Evolutionary conservation across 495 filamentous ascomycete species (phyloP), one percentile per base, ranked within the genome.

Genomic region (Penicillium samsonianum): DNA sequence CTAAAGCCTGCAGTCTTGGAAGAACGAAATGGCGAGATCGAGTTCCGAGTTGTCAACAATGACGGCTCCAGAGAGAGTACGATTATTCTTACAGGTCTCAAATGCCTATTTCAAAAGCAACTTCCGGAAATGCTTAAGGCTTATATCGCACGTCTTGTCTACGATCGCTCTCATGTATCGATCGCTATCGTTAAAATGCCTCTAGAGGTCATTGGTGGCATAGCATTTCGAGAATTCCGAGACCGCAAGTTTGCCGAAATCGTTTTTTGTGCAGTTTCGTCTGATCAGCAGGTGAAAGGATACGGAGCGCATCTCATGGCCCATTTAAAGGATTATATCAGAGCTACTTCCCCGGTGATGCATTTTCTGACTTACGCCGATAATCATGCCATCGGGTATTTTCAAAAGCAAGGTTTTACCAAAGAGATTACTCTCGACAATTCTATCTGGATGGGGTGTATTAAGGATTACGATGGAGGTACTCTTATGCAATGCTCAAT

Each of bases 401-500:
- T 98, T 78, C 95, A 98, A 71, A 98, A 98, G 73, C 94, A 98
- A 72, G 94, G 94, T 0, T 98, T 98, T 63, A 98, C 95, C 0
- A 98, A 98, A 69, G 91, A 98, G 60, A 97, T 98, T 62, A 96
- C 91, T 0, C 84, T 98, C 2, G 90, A 92, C 42, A 88, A 85
- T 65, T 83, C 87, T 5, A 86, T 90, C n/a, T 98, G 94, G 94
- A 98, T 97, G 95, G 94, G 94, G 22, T 98, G 96, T 67, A 98
- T 98, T 72, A 98, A 98, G 73, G 94, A 98, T 72, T 98, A 98
- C 72, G 94, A 98, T 75, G 94, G 94, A 25, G 94, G 94, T 35
- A 98, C 94, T 0, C 96, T 98, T 60, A 98, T 98, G 94, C 94
- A 98, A 73, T 98, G 94, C 72, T 89, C 88, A 42, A 98, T 98